These are phyloP conservation scores for Pseudotsuga menziesii DNA, from an alignment of 75 land plant species.

Conservation along the genomic window DNA sequence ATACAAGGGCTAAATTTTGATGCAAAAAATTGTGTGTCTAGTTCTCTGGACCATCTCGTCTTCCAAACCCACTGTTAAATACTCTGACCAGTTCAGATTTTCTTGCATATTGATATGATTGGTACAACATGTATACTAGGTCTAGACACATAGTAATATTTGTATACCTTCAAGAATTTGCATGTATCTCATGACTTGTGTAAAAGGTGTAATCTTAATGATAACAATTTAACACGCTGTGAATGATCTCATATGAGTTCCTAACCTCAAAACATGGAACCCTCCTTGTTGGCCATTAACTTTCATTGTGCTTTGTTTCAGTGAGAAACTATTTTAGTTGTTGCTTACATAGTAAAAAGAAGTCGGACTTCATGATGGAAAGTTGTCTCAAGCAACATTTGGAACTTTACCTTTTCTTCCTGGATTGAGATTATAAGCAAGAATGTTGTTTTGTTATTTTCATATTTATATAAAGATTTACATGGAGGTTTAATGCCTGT, in stretches of 20 bases:
- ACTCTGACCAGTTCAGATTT: neutral
- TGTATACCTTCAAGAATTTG: neutral
- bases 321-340: neutral
- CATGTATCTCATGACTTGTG: neutral
- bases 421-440: neutral
- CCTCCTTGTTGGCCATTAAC: neutral
- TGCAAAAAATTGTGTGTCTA: neutral
- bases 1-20: neutral
- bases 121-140: too few relatives aligned
- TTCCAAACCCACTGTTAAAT: neutral
- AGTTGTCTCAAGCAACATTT: neutral
- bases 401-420: neutral
- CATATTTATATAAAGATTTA: neutral
- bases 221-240: neutral
- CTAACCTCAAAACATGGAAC: neutral
- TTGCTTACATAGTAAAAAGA: neutral
- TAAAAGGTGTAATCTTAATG: neutral
- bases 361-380: neutral
- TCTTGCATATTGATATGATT: neutral
- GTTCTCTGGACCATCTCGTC: neutral
- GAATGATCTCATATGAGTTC: neutral
- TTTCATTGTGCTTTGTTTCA: neutral
- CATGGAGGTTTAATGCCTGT: neutral
- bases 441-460: neutral
- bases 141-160: too few relatives aligned